Evolutionary conservation across 2,329 filamentous ascomycete genomes (phyloP).

Genomic region (Volutella citrinella): DNA sequence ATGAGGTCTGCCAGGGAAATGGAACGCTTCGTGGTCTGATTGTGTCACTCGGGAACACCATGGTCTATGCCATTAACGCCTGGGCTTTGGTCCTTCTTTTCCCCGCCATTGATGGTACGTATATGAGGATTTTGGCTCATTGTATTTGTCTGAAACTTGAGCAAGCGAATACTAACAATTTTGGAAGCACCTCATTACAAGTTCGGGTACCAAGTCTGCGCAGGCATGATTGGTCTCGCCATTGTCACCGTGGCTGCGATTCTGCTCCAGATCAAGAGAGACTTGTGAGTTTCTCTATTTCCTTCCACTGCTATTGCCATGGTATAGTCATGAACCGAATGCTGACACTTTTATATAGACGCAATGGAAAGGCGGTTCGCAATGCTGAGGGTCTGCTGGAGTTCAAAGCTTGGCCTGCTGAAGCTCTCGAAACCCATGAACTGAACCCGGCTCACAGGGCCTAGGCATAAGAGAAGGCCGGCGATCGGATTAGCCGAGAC

Average conservation of each 20-base stretch:
- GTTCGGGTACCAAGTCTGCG: conserved; percentile 9
- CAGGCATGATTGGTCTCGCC: conserved; percentile 6
- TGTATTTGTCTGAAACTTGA: no score
- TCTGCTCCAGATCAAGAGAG: conserved; percentile 5
- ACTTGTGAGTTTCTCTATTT: conserved; percentile 5
- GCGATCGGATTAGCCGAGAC: not conserved
- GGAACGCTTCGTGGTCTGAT: conserved; percentile 10
- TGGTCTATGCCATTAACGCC: conserved; percentile 11
- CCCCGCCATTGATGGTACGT: conserved; percentile 9
- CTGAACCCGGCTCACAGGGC: not conserved
- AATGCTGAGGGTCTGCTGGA: conserved; percentile 10
- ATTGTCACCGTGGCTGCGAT: conserved; percentile 8
- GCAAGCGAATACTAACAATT: no score
- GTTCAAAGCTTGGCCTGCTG: conserved; percentile 10
- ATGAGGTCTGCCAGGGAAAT: conserved; percentile 11
- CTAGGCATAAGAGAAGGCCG: no score
- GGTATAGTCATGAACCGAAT: no score
- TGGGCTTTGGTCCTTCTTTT: conserved; percentile 11
- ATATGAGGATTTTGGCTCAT: not conserved
- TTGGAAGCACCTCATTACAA: conserved; percentile 8
- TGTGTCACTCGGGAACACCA: conserved; percentile 9
- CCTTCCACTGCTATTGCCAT: not conserved
- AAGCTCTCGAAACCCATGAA: not conserved
- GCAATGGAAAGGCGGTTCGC: conserved; percentile 5
- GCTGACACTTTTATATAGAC: no score